Base-by-base conservation (phyloP, 1,284 basidiomycete species). In the Malassezia nana region DNA sequence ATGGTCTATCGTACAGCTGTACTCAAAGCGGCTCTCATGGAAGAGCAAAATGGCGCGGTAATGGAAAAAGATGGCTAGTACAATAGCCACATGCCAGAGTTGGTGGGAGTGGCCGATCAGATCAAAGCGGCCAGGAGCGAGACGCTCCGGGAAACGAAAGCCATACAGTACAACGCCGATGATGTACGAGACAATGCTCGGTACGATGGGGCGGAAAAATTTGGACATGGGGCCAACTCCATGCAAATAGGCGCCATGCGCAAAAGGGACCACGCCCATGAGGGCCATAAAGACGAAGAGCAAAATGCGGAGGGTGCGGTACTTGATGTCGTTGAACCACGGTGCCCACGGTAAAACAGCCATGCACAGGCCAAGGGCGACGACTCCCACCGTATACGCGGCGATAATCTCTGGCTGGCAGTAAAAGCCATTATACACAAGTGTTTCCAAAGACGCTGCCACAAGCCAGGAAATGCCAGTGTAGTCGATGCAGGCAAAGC, bases 381-480 rank as follows among this genome's bases (percentile, higher is more conserved):
- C 50, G 26, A 67, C 66, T 3, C 68, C 69, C 25, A 61, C 41
- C 15, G 62, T 61, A 56, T 74, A 74, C 42, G 65, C 50, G 5
- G 69, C 56, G 26, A 67, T 65, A 20, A 74, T 50, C 28, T 67
- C 64, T 28, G 72, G 70, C 49, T 74, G 72, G 52, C 72, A 74
- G 59, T 72, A 74, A 56, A 74, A 74, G 52, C 60, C 65, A 50
- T 72, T 72, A 63, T 72, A 74, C 8, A 74, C 65, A 0, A 66
- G 57, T 5, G 72, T 71, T 53, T 62, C 64, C 39, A 72, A 63
- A 4, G 65, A 66, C 5, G 72, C 72, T 7, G 72, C 67, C 9
- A 73, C 68, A 9, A 73, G 65, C 67, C 66, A 69, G 2, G 70
- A 65, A 12, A 73, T 72, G 39, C 71, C 71, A 1, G 69, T 69